Evolutionary conservation across 2,329 filamentous ascomycete species (phyloP), one percentile per base, ranked within the genome.

Genomic region (Nannizzia gypsea): DNA sequence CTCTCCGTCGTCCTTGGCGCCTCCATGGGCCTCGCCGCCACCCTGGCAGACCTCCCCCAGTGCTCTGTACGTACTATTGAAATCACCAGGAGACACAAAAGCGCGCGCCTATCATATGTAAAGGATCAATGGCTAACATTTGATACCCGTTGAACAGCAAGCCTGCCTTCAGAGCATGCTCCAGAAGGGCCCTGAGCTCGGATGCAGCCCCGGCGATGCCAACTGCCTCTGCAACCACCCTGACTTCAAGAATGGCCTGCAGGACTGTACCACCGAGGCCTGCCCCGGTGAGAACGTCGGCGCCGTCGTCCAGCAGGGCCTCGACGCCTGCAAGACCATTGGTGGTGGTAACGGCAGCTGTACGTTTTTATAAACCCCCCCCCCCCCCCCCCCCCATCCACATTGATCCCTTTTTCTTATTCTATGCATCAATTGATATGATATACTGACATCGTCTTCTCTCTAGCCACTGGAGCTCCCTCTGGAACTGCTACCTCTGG

Each of bases 211-310:
- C 24, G 66, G 64, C 50, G 73, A 78, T 62, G 50, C 70, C 48
- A 58, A 59, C 28, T 79, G 77, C 64, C 69, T 75, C 9, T 78
- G 76, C 70, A 67, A 64, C 38, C 72, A 67, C 58, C 34, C 63
- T 22, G 63, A 79, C 70, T 78, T 78, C 66, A 60, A 65, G 31
- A 73, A 68, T 62, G 77, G 77, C 60, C 70, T 79, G 55, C 74
- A 72, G 40, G 77, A 79, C 67, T 79, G 77, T 70, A 74, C 74
- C 44, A 52, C 64, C 15, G 62, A 77, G 66, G 73, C 75, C 36
- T 79, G 77, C 66, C 72, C 73, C 48, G 66, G 63, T 13, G 72
- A 74, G 24, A 68, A 76, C 61, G 62, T 72, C 9, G 59, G 62
- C 55, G 54, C 52, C 44, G 57, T 60, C 22, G 6, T 54, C 20